Conservation (phyloP, 257 asterid species). For the Lycium barbarum region DNA sequence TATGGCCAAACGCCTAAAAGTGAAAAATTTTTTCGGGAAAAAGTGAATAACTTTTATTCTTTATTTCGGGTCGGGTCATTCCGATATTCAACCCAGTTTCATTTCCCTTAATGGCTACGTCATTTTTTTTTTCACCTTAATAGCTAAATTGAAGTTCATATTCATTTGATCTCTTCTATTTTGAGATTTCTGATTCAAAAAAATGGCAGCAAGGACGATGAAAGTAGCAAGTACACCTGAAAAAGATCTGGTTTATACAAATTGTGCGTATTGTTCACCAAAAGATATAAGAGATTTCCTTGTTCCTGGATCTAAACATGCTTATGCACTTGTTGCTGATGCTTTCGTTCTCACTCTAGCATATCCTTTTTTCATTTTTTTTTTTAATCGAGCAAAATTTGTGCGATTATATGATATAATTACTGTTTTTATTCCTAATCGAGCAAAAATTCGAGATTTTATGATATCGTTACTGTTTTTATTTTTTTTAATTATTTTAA, state of each 20-base stretch:
- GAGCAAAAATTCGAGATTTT: not conserved
- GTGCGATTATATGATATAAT: not conserved
- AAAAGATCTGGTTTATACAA: slow-evolving; percentile 76
- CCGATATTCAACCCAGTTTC: no score
- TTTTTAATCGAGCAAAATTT: not conserved
- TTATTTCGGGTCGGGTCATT: no score
- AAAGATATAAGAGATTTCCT: slow-evolving; percentile 72
- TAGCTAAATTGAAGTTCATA: not conserved
- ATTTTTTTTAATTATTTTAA: not conserved
- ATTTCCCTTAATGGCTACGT: not conserved
- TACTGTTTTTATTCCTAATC: no score
- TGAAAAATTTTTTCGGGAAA: no score
- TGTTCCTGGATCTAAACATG: slow-evolving; percentile 63
- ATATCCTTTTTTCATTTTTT: slow-evolving; percentile 73
- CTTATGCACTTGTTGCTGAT: slow-evolving; percentile 68
- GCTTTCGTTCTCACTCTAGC: slow-evolving; percentile 70
- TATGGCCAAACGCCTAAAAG: no score
- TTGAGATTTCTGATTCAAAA: not conserved
- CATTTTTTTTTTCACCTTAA: no score
- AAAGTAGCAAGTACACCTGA: slow-evolving; percentile 81
- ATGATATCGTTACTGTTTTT: not conserved
- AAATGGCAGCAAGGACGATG: slow-evolving; percentile 68
- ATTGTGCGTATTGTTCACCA: slow-evolving; percentile 77
- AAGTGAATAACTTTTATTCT: no score
- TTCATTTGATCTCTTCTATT: slow-evolving; percentile 7